Evolutionary conservation across 2,329 filamentous ascomycete genomes (phyloP), one percentile per base, ranked within the genome.

Genomic region (Nannizziopsis barbatae): DNA sequence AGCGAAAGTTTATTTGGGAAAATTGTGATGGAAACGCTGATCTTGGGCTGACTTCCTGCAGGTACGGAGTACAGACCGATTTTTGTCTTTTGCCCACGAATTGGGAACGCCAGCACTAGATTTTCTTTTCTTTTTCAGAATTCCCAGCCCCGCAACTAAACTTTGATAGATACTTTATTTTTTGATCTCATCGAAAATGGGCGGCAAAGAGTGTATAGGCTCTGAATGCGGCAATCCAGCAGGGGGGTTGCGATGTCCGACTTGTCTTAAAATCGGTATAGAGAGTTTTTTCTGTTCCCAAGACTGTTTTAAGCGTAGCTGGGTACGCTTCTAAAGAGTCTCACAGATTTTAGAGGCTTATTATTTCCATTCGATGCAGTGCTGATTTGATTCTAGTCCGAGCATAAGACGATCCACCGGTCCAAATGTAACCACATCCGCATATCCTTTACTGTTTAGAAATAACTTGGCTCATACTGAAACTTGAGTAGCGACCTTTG

Each of bases 271-370:
- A 70, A 73, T 89, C 39, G 86, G 84, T 47, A 83, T 89, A 63
- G 86, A 92, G 62, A 94, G 87, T 71, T 95, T 81, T 70, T 98
- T 96, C 72, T 98, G 92, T 73, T 88, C 88, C 22, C 92, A 98
- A 68, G 92, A 96, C 59, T 98, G 92, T 74, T 98, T 98, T 72
- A 96, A 95, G 76, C 83, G 81, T 68, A 98, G 88, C 74, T 98
- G 92, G 92, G 92, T 96, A 80, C 59, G 58, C 54, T 58, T 58
- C 60, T 58, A 53, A 55, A 50, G 56, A 27, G 42, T 55, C 58
- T 55, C 55, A 47, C 52, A 57, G 54, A 56, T 54, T 54, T 54
- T 57, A 56, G 50, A 46, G 50, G 46, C 45, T 27, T 44, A 45
- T 50, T 18, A 35, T n/a, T 18, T 17, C 45, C 12, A 20, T 17